Evolutionary conservation across 169 alveolate species (phyloP), one percentile per base, ranked within the genome.

Genomic region (Theileria equi): DNA sequence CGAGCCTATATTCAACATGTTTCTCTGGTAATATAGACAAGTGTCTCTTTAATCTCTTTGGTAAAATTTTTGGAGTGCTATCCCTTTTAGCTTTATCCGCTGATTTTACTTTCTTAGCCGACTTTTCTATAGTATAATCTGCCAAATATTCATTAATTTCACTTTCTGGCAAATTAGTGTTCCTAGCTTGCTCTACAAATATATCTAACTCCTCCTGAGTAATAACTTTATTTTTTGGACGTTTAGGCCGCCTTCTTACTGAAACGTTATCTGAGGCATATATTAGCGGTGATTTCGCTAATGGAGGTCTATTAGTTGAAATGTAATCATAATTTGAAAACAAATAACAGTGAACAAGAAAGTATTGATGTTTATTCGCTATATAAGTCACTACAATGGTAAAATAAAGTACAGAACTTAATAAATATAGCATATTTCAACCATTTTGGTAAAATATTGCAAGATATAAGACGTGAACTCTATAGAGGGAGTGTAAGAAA

Each of bases 1-100:
- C 70, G 11, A 77, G 61, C 36, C 81, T 21, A 29, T 77, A 77
- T 45, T 66, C 81, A 2, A 66, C 58, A 38, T 72, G 66, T 49
- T 57, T 59, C 41, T 77, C 72, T 4, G 86, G 86, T 8, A 77
- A 35, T 11, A 55, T 36, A 23, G 49, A 53, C 8, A 5, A 5
- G 40, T 55, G 63, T 45, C 59, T 67, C 0, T 25, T 32, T 44
- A 77, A 35, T 6, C 86, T 21, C 23, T 59, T 65, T 10, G 74
- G 80, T 17, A 77, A 29, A 13, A 13, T 31, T 1, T 57, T 59
- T 61, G n/a, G n/a, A n/a, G n/a, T n/a, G 54, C 43, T 2, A 2
- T 59, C 61, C 43, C 43, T 38, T 59, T 59, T 53, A 48, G 63
- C 16, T 59, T 59, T 19, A 59, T 38, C 31, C 25, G 74, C 16